Conservation (phyloP, 2,329 filamentous ascomycete genomes). For the Alternaria ethzedia region DNA sequence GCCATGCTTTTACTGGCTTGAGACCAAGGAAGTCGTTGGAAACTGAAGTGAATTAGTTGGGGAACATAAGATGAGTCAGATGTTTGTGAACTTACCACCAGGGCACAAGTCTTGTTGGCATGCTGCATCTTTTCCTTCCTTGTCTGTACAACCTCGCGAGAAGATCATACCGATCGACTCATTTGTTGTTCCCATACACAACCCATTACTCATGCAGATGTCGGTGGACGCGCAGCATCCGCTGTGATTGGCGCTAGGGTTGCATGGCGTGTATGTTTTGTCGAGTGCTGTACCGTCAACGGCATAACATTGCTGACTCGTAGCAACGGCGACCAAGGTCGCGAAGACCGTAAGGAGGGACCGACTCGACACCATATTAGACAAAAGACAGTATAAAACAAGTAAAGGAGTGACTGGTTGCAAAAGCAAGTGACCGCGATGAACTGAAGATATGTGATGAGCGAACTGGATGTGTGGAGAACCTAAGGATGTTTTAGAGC, state of each 20-base stretch:
- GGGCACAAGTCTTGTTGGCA: slow-evolving; percentile 40
- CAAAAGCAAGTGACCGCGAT: slow-evolving; percentile 1
- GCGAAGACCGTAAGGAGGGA: slow-evolving; percentile 22
- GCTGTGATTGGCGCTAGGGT: slow-evolving; percentile 35
- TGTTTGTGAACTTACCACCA: slow-evolving; percentile 28
- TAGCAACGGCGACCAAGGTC: slow-evolving; percentile 16
- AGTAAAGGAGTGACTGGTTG: slow-evolving; percentile 10
- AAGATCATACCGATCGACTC: slow-evolving; percentile 41
- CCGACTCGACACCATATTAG: slow-evolving; percentile 25
- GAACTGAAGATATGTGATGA: not conserved
- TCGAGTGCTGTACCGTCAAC: slow-evolving; percentile 39
- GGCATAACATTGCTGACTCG: slow-evolving; percentile 38
- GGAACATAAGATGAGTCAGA: not conserved
- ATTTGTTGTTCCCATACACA: slow-evolving; percentile 42
- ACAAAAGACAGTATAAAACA: slow-evolving; percentile 14
- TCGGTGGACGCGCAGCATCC: slow-evolving; percentile 45
- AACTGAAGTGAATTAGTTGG: slow-evolving; percentile 12
- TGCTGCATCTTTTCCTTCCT: slow-evolving; percentile 33
- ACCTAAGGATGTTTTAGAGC: slow-evolving; percentile 8
- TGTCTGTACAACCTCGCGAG: slow-evolving; percentile 45
- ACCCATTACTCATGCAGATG: slow-evolving; percentile 41
- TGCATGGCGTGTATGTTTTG: slow-evolving; percentile 38
- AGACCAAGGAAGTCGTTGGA: slow-evolving; percentile 19
- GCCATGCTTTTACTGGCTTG: slow-evolving; percentile 35
- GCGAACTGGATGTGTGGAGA: slow-evolving; percentile 1